Base-by-base conservation (phyloP, 148 eudicot species). In the Fagopyrum tataricum region DNA sequence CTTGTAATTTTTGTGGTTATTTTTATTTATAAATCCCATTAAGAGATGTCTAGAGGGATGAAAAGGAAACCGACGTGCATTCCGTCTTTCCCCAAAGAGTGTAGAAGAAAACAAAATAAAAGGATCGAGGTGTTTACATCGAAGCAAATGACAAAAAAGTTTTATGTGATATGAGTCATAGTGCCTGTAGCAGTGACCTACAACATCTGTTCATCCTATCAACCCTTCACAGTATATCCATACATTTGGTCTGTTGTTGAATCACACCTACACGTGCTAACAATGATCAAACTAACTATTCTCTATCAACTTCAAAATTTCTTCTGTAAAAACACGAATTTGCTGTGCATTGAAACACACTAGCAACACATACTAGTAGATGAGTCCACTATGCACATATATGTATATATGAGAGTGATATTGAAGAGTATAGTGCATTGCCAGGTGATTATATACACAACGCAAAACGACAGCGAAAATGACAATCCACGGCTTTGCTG, bases 191-290 rank as follows among this genome's bases (percentile, higher is more conserved):
- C 18, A 17, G n/a, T 49, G 55, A 49, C 55, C 55, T 55, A 59
- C 39, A 9, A 9, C 26, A 5, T 5, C 66, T 23, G 39, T 55
- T 55, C 53, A 18, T 59, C 26, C 61, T 21, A 24, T 59, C 39
- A 23, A 59, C 14, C 24, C 12, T 23, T 23, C 39, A 37, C 26
- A 24, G 26, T 59, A 7, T 24, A 7, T 24, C 39, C 66, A 31
- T 59, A 59, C 39, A 24, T 59, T 24, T 59, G 66, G 66, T n/a
- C 37, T 59, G 39, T 59, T 59, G 39, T 59, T 59, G 14, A 21
- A 59, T 59, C 66, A 59, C 26, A 13, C 12, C 66, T 23, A 59
- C 66, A 59, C 66, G 26, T 59, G 66, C 39, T 15, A 59, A 59
- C 66, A 55, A 26, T 55, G 2, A 26, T 55, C 62, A 21, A 20